Conservation (phyloP, 306 rosid species). For the Senna siamea region DNA sequence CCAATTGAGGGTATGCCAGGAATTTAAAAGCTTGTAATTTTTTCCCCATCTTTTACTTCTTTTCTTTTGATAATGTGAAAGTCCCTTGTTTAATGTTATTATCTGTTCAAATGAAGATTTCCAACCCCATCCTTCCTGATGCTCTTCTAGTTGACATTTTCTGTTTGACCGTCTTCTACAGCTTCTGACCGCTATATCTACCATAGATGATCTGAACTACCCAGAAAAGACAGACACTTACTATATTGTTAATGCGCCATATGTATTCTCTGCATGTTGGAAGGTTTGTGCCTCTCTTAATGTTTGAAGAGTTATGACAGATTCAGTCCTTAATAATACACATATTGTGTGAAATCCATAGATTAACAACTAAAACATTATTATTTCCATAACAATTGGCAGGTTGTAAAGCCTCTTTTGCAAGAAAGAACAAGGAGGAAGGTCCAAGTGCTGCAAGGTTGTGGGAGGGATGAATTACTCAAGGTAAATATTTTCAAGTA, state of each 20-base stretch:
- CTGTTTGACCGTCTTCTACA: conserved; percentile 49
- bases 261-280: conserved; percentile 97
- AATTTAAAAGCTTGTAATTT: neutral
- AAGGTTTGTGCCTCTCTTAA: conserved; percentile 62
- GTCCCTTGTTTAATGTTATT: neutral
- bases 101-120: too few species aligned
- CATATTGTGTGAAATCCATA: conserved; percentile 13
- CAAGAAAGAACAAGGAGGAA: conserved; percentile 95
- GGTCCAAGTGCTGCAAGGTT: conserved; percentile 85
- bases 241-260: conserved; percentile 83
- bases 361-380: conserved; percentile 20
- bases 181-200: conserved; percentile 87
- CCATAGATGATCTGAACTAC: conserved; percentile 94
- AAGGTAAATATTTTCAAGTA: conserved; percentile 51
- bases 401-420: conserved; percentile 95
- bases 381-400: conserved; percentile 28
- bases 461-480: conserved; percentile 88
- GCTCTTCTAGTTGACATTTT: conserved; percentile 36
- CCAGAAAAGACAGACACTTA: conserved; percentile 96
- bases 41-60: neutral
- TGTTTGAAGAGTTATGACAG: conserved; percentile 12
- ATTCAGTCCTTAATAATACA: neutral
- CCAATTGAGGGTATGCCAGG: conserved; percentile 74
- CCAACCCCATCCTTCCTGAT: too few species aligned
- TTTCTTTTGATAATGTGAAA: neutral